A percentile compares a stretch with the other conserved stretches of the same genome.
These are phyloP conservation scores for Tetrapisispora arboricola DNA, from an alignment of 805 yeast genomes.

Conservation along the genomic window DNA sequence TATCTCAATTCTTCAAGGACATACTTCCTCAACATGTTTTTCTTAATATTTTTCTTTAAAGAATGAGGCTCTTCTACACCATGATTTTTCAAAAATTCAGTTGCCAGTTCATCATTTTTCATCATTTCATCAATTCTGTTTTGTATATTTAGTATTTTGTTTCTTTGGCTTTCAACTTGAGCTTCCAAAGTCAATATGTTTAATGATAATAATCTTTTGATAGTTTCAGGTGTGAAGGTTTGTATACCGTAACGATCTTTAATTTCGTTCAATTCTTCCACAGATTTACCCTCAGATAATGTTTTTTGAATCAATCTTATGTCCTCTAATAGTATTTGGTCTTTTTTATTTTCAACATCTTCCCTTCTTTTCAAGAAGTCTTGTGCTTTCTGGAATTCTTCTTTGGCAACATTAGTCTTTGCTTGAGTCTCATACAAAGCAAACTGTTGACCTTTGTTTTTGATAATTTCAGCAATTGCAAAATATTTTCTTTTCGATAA, in stretches of 20 bases:
- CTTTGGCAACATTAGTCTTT: slow-evolving; percentile 51
- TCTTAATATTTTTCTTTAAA: slow-evolving; percentile 45
- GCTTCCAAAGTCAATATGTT: slow-evolving; percentile 28
- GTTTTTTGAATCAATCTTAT: slow-evolving; percentile 23
- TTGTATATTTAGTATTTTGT: slow-evolving; percentile 30
- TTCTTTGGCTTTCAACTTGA: slow-evolving; percentile 18
- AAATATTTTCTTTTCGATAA: slow-evolving; percentile 72
- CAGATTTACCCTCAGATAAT: slow-evolving; percentile 27
- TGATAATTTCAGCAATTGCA: slow-evolving; percentile 86
- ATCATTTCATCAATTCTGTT: slow-evolving; percentile 29
- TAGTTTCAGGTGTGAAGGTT: slow-evolving; percentile 37
- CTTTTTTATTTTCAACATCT: slow-evolving; percentile 22
- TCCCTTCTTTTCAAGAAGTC: slow-evolving; percentile 45
- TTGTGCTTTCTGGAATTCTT: slow-evolving; percentile 48
- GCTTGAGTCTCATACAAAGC: slow-evolving; percentile 70
- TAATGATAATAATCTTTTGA: slow-evolving; percentile 30
- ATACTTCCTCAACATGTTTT: slow-evolving; percentile 64
- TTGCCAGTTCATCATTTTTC: slow-evolving; percentile 30
- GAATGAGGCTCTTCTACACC: slow-evolving; percentile 30
- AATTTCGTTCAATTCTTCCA: slow-evolving; percentile 30
- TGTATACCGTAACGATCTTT: slow-evolving; percentile 38
- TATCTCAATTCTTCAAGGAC: slow-evolving; percentile 23
- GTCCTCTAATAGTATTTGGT: slow-evolving; percentile 23
- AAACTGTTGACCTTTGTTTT: slow-evolving; percentile 85
- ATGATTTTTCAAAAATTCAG: slow-evolving; percentile 27